Evolutionary conservation across 768 basidiomycete species (phyloP), one percentile per base, ranked within the genome.

Genomic region (Amanita brunnescens): DNA sequence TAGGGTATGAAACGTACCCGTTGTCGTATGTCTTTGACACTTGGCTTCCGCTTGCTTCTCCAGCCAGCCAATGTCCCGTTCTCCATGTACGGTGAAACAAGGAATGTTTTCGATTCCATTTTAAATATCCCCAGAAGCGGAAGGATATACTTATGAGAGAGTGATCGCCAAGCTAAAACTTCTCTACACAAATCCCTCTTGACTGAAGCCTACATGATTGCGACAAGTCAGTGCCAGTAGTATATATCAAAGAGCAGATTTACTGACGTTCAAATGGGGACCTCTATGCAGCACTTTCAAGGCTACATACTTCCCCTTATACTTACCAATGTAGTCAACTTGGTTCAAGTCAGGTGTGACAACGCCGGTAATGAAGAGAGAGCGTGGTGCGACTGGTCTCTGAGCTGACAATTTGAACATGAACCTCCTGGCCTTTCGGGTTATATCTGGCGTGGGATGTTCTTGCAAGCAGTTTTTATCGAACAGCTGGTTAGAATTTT

Each of bases 31-130:
- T 49, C 49, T 6, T n/a, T 8, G 1, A 23, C 9, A 30, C 14
- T 12, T 3, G 30, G 30, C 14, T 33, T 4, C 2, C 12, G 10
- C 1, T 33, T 23, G 14, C 16, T 40, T 29, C 49, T 21, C 49
- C 49, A 49, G 4, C 20, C 12, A 16, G 39, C 6, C n/a, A 49
- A 24, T 13, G 49, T 49, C 29, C 49, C 49, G 13, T 23, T 49
- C 26, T 20, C 16, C 49, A 49, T 49, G 24, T 10, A 40, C 23
- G 37, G 49, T 13, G 39, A 40, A 3, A 49, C 49, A 41, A 49
- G 49, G 21, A 12, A 49, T 29, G 16, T 3, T 12, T 18, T 0
- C 16, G 10, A 14, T 16, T 29, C 6, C 4, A 32, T 16, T 18
- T 41, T 10, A 20, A 32, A 41, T 9, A 49, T 23, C 6, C 49